Base-by-base conservation (phyloP, 1,284 basidiomycete genomes). In the Cutaneotrichosporon arboriforme region DNA sequence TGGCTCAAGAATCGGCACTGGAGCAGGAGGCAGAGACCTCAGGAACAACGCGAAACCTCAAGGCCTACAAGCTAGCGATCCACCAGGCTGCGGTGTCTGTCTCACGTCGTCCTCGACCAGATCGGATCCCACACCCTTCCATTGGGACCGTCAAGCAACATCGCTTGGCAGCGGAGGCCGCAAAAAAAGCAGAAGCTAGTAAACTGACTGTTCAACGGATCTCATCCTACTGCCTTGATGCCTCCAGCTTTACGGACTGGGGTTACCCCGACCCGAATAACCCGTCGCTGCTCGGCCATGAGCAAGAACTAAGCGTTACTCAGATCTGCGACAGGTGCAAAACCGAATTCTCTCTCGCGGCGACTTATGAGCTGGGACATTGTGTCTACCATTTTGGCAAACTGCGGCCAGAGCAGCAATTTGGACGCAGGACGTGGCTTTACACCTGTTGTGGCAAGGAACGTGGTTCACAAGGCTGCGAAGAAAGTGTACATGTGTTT, bases 321-420 rank as follows among this genome's bases (percentile, higher is more conserved):
- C 78, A 80, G 52, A 83, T 77, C 51, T 97, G 92, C 64, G 87
- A 89, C 49, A 80, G 91, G 36, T 97, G 92, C 67, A 75, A 75
- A 15, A 77, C 81, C 52, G 77, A 81, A 5, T 93, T 86, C 64
- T 72, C 80, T 51, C 87, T 91, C 4, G 60, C 62, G 0, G 56
- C 63, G 2, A 45, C 55, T 34, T 83, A 81, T 59, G 76, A 78
- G 39, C 78, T 79, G 14, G 81, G 83, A 2, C 80, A 85, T 58
- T 97, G 92, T 70, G 74, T 79, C 0, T 85, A 82, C 67, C 92
- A 96, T 69, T 90, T 87, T 84, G 91, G 90, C 0, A 84, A 80
- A 21, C 43, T 57, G 0, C 59, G 62, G 3, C 73, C 73, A 5
- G 69, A 72, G 34, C 47, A 64, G 10, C 57, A 66, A 1, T 71